Percentiles rank a stretch among this genome's conserved stretches.
Conservation (phyloP, 768 basidiomycete species). For the Boletus reticuloceps region DNA sequence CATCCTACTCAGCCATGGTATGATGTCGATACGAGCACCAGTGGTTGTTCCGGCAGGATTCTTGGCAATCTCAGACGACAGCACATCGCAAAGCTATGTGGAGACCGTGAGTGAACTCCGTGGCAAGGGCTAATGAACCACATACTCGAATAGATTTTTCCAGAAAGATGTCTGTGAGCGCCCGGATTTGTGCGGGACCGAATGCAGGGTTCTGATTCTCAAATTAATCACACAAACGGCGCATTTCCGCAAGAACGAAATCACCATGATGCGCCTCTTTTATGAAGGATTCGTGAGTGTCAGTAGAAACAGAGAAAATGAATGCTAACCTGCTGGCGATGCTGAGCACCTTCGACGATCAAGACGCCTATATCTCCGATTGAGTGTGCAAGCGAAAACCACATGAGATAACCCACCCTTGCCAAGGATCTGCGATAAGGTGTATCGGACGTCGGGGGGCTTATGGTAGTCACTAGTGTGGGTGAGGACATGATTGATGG, state of each 20-base stretch:
- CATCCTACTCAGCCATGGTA: slow-evolving; percentile 31
- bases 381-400: neutral
- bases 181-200: slow-evolving; percentile 55
- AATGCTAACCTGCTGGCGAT: slow-evolving; percentile 35
- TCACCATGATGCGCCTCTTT: slow-evolving; percentile 35
- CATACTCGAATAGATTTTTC: slow-evolving; percentile 52
- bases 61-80: slow-evolving; percentile 32
- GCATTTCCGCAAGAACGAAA: neutral
- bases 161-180: slow-evolving; percentile 56
- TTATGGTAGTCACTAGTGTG: slow-evolving; percentile 57
- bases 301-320: neutral
- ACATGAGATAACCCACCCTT: neutral
- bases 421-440: slow-evolving; percentile 1
- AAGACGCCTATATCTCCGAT: slow-evolving; percentile 41
- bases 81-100: slow-evolving; percentile 43
- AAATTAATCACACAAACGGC: neutral
- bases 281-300: neutral
- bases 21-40: slow-evolving; percentile 25
- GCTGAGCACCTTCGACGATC: slow-evolving; percentile 38
- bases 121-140: neutral
- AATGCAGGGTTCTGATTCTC: slow-evolving; percentile 64
- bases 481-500: slow-evolving; percentile 57
- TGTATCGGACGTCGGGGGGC: neutral
- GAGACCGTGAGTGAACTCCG: neutral
- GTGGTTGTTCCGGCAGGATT: slow-evolving; percentile 17